Base-by-base conservation (phyloP, 192 early-diverging fungal genomes). In the Gryganskiella cystojenkinii region DNA sequence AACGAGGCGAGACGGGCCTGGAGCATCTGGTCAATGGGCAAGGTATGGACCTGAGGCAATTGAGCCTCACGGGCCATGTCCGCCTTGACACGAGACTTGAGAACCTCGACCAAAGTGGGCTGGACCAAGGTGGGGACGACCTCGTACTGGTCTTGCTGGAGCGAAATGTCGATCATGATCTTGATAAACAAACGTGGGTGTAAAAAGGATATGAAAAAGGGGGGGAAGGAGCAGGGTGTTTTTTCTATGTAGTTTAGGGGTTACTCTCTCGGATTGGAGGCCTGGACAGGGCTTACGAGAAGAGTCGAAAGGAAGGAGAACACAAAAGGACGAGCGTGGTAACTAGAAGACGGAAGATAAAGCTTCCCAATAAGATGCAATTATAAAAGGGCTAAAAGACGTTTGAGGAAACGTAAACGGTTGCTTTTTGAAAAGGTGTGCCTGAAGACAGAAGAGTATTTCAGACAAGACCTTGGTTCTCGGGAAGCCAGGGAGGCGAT, bases 381-480 rank as follows among this genome's bases (percentile, higher is more conserved):
- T 15, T 34, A 28, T 42, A 35, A 25, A 31, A 56, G 45, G n/a
- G n/a, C n/a, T n/a, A n/a, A n/a, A n/a, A n/a, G n/a, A n/a, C n/a
- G n/a, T n/a, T n/a, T n/a, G n/a, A 58, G 33, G 27, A 28, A 52
- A 31, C 44, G 52, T 43, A 66, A 73, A 66, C 49, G 27, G 55
- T 44, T 47, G 56, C 55, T 56, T 61, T 73, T 64, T 61, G 24
- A 50, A 68, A 63, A 78, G 67, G 74, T 63, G 61, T 69, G 74
- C 67, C 74, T 78, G 74, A 78, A 78, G 67, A 69, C 73, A 68
- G 15, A 47, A 64, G 74, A 78, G 74, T 69, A 78, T 33, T 69
- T 78, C 74, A 78, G 74, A 78, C 72, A 76, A 76, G 72, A 76
- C 72, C 72, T 68, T 76, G 72, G 65, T 61, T 67, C 60, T 76